A percentile compares a stretch with the other conserved stretches of the same genome.
Conservation (phyloP, 257 asterid genomes). For the Agastache rugosa region DNA sequence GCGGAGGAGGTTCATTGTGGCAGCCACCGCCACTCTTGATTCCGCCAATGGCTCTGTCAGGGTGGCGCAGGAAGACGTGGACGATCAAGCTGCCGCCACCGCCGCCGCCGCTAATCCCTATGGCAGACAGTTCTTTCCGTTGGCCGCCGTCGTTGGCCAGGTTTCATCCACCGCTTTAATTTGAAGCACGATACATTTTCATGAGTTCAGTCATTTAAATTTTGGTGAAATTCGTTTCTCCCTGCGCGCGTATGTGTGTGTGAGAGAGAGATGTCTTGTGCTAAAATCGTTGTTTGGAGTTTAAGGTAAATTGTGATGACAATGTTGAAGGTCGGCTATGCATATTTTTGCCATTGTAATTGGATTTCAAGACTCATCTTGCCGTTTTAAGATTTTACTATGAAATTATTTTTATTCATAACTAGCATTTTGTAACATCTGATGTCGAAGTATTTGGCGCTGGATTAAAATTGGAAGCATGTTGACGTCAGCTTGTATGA, state of each 20-base stretch:
- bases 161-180: conserved; percentile 40
- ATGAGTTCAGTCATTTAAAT: background rate
- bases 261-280: background rate
- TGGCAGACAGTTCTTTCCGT: conserved; percentile 85
- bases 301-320: background rate
- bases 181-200: background rate
- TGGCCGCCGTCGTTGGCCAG: conserved; percentile 99
- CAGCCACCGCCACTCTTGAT: conserved; percentile 66
- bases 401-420: background rate
- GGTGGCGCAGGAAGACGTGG: conserved; percentile 32
- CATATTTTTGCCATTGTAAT: conserved; percentile 1
- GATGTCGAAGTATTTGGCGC: background rate
- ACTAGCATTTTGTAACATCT: conserved; percentile 6
- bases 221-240: background rate
- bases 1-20: conserved; percentile 47
- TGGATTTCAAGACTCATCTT: background rate
- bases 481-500: background rate
- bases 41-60: conserved; percentile 65
- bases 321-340: conserved; percentile 2
- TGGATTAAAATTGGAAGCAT: background rate
- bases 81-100: conserved; percentile 26
- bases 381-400: background rate
- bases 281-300: background rate
- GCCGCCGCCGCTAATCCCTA: conserved; percentile 41
- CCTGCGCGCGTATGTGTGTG: background rate